Conservation (phyloP, 2,329 filamentous ascomycete species). For the Hansfordia pulvinata region DNA sequence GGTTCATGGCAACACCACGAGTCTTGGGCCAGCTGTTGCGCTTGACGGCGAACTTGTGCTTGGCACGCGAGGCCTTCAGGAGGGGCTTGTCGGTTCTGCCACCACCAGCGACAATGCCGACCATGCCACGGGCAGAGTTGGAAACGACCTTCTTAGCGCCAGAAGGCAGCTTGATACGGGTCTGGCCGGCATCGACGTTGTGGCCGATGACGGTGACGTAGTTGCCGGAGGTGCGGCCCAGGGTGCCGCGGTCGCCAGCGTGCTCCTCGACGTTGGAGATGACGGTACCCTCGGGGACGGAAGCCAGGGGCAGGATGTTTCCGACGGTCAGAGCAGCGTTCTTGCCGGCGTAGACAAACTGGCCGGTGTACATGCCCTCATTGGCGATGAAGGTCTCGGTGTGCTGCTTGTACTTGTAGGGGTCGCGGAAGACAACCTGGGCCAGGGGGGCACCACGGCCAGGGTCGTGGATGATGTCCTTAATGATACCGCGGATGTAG, state of each 20-base stretch:
- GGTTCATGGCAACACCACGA: constrained; percentile 99
- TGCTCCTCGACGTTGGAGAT: constrained; percentile 99
- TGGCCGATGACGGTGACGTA: constrained; percentile 97
- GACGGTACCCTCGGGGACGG: constrained; percentile 97
- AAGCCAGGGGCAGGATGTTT: constrained; percentile 89
- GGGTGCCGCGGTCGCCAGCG: constrained; percentile 87
- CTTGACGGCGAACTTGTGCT: constrained; percentile 99
- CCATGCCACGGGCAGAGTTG: constrained; percentile 90
- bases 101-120: constrained; percentile 98
- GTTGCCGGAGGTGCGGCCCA: constrained; percentile 97
- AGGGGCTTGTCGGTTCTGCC: constrained; percentile 99
- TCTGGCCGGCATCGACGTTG: constrained; percentile 99
- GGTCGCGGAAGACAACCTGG: constrained; percentile 92
- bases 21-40: constrained; percentile 99
- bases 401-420: constrained; percentile 95
- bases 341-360: constrained; percentile 99
- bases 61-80: constrained; percentile 97
- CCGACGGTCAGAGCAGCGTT: constrained; percentile 92
- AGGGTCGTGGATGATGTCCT: constrained; percentile 98
- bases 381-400: constrained; percentile 99
- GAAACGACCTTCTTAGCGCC: constrained; percentile 98
- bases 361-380: constrained; percentile 99
- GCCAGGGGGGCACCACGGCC: constrained; percentile 97
- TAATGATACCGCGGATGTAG: constrained; percentile 93
- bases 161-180: constrained; percentile 96